Base-by-base conservation (phyloP, 768 basidiomycete species). In the Phanerochaete carnosa region DNA sequence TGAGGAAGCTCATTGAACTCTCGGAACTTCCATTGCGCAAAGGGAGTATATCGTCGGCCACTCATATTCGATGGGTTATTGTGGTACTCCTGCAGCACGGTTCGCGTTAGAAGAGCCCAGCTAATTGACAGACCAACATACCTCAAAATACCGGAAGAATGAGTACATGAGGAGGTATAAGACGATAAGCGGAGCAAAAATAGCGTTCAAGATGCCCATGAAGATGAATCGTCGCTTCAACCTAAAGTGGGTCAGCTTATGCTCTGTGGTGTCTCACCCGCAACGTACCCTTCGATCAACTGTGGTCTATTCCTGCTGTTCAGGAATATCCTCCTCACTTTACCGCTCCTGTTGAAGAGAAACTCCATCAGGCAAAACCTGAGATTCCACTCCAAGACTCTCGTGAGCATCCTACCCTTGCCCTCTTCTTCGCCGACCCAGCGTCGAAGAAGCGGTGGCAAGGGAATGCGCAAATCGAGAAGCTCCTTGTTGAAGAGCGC, bases 71-170 rank as follows among this genome's bases (percentile, higher is more conserved):
- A 98, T 1, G 96, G 97, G 69, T 98, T 94, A 74, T 96, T 96
- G 83, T 94, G 96, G 69, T 98, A 98, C 81, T 99, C 95, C 97
- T 99, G 16, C 13, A 26, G 12, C 19, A 25, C 28, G 29, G 1
- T 0, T 3, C 16, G 39, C 19, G 19, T 43, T 19, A 43, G 39
- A 9, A 43, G 39, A 4, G 11, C 54, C 26, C 26, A 53, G 25
- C 22, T n/a, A 33, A 45, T 25, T 19, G 43, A 30, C 28, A 8
- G 37, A 23, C 39, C 11, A 13, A 73, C 86, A 55, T 51, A 94
- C 97, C 81, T 99, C 97, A 63, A 99, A 99, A 73, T 99, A 99
- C 3, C 96, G 91, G 81, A 99, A 99, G 82, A 99, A 99, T 0
- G 95, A 98, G 72, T 97, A 99, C 87, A 98, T 92, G 43, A 98